Evolutionary conservation across 345 rosid species (phyloP).

Genomic region (Nephelium lappaceum): DNA sequence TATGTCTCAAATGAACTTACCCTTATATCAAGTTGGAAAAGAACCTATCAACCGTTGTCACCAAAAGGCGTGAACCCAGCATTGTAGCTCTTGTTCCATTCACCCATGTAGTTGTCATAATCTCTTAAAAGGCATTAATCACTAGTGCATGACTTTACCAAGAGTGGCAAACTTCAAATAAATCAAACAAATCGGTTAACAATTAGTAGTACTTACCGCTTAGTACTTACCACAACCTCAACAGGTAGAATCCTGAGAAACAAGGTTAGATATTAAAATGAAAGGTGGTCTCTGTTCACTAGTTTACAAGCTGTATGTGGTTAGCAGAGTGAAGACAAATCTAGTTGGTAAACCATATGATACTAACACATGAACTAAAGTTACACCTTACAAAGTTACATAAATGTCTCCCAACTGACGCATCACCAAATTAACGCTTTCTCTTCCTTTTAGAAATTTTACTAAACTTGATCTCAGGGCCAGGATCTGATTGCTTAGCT

Average conservation of each 20-base stretch:
- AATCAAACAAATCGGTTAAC: not conserved
- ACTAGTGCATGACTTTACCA: not conserved
- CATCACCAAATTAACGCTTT: conserved; percentile 43
- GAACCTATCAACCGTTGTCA: not conserved
- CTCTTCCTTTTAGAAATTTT: conserved; percentile 64
- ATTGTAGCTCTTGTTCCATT: not conserved
- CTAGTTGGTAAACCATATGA: not conserved
- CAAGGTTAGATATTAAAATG: not conserved
- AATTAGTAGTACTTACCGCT: not conserved
- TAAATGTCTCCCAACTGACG: not conserved
- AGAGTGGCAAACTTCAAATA: not conserved
- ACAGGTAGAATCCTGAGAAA: not conserved
- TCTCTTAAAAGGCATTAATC: not conserved
- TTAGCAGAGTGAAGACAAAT: not conserved
- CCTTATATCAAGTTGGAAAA: not conserved
- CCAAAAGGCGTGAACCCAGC: not conserved
- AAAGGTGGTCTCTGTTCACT: not conserved
- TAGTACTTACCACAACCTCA: not conserved
- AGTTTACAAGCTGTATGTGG: not conserved
- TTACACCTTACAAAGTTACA: not conserved
- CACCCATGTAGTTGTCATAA: not conserved
- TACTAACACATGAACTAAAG: not conserved
- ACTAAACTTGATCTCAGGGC: conserved; percentile 25
- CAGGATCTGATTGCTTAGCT: conserved; percentile 27
- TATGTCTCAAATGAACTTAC: not conserved